phyloP scores from a whole-genome alignment of 352 stramenopile genomes.

The Globisporangium takayamanum region DNA sequence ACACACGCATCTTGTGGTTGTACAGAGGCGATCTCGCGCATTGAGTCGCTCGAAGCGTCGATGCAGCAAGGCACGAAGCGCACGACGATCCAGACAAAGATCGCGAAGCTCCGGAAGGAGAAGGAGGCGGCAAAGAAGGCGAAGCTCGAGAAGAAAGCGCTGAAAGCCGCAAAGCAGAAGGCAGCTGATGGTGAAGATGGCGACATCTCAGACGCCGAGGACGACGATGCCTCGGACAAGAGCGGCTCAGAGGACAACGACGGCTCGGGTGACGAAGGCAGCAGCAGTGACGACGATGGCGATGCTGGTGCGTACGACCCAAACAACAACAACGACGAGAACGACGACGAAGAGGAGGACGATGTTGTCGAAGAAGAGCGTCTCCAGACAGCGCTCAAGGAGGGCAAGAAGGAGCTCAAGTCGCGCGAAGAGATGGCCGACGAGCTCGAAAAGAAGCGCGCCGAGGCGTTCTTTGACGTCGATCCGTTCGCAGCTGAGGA shows the following conservation, averaged over 20 bases:
- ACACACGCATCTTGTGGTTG: background rate
- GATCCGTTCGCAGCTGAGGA: conserved; percentile 74
- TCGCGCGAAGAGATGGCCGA: conserved; percentile 59
- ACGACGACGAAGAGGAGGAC: conserved; percentile 48
- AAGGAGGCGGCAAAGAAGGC: conserved; percentile 52
- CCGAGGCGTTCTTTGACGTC: conserved; percentile 74
- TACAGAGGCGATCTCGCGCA: conserved; percentile 73
- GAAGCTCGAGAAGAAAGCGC: conserved; percentile 46
- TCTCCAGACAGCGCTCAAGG: conserved; percentile 58
- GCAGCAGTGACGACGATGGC: conserved; percentile 14
- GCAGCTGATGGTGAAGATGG: conserved; percentile 13
- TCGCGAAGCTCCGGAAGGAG: conserved; percentile 75
- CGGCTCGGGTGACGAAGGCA: conserved; percentile 20
- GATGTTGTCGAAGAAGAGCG: conserved; percentile 73
- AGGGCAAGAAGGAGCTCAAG: conserved; percentile 43
- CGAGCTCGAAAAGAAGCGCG: conserved; percentile 74
- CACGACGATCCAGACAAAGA: conserved; percentile 83
- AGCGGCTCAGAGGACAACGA: conserved; percentile 11
- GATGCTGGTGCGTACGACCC: conserved; percentile 25
- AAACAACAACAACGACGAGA: conserved; percentile 20
- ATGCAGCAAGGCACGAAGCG: conserved; percentile 57
- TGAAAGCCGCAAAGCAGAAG: conserved; percentile 31
- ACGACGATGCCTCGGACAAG: conserved; percentile 13
- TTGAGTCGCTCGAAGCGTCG: conserved; percentile 65
- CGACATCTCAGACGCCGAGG: conserved; percentile 7